Percentiles rank a stretch among this genome's conserved stretches.
These are phyloP conservation scores for Paramecium caudatum DNA, from an alignment of 73 alveolate species.

Conservation along the genomic window DNA sequence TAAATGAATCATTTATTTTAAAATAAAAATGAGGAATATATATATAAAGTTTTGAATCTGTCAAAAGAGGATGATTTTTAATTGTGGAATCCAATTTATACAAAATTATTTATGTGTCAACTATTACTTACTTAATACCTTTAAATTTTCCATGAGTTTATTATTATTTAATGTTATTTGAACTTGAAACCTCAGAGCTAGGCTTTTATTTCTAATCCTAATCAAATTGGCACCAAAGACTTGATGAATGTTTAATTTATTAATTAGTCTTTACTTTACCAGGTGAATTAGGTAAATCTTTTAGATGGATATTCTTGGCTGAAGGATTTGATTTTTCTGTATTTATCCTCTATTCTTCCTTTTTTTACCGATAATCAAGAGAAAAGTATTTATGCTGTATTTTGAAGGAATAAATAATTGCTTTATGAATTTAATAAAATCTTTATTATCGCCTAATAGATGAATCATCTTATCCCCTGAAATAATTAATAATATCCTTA, in stretches of 20 bases:
- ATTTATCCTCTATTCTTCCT: background rate
- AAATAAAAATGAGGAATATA: constrained; percentile 7
- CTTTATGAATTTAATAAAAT: background rate
- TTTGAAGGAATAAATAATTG: background rate
- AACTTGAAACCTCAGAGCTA: background rate
- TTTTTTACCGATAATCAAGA: background rate
- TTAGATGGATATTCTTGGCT: too few species aligned
- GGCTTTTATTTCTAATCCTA: background rate
- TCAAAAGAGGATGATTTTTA: constrained; percentile 19
- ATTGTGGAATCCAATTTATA: constrained; percentile 5
- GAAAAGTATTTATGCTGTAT: constrained; percentile 13
- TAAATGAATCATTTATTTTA: constrained; percentile 19
- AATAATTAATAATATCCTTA: background rate
- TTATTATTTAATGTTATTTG: background rate
- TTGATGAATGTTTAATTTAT: background rate
- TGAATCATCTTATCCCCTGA: background rate
- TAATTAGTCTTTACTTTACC: too few species aligned
- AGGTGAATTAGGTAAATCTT: too few species aligned
- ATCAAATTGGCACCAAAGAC: too few species aligned
- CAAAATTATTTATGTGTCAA: background rate
- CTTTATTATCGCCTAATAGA: background rate
- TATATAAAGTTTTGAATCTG: constrained; percentile 10
- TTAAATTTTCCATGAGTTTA: background rate
- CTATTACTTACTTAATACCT: background rate
- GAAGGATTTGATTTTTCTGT: too few species aligned